These are phyloP conservation scores for Wallacemonas rigidus DNA, from an alignment of 208 protist genomes.

Conservation along the genomic window DNA sequence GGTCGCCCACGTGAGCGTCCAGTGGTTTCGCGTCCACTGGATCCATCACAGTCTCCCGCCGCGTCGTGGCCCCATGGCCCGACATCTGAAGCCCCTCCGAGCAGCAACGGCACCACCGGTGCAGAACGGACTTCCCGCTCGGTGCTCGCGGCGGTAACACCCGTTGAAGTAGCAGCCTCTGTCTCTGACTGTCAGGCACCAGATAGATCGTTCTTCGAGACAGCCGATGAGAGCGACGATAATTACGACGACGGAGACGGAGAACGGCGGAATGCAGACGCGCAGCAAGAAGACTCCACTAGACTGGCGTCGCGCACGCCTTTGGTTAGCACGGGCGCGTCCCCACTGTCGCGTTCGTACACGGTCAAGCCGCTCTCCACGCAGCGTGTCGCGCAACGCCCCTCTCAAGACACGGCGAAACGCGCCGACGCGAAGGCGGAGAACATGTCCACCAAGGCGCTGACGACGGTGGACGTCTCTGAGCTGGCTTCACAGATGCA, in stretches of 20 bases:
- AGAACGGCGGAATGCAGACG: neutral
- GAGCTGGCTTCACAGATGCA: neutral
- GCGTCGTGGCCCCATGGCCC: neutral
- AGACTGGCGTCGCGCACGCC: neutral
- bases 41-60: neutral
- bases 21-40: neutral
- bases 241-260: neutral
- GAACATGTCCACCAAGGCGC: neutral
- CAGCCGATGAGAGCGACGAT: neutral
- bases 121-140: too few species aligned
- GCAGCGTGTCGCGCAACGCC: neutral
- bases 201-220: neutral
- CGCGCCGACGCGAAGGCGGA: neutral
- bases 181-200: neutral
- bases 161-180: neutral
- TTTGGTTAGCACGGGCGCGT: too few species aligned
- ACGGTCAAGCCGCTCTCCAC: constrained; percentile 7
- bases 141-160: neutral
- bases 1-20: neutral
- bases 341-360: neutral
- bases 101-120: too few species aligned
- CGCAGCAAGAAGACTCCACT: neutral
- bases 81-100: too few species aligned
- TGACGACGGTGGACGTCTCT: constrained; percentile 2
- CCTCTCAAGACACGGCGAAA: neutral